Evolutionary conservation across 2,329 filamentous ascomycete species (phyloP).

Genomic region (Nothophaeocryptopus gaeumannii): DNA sequence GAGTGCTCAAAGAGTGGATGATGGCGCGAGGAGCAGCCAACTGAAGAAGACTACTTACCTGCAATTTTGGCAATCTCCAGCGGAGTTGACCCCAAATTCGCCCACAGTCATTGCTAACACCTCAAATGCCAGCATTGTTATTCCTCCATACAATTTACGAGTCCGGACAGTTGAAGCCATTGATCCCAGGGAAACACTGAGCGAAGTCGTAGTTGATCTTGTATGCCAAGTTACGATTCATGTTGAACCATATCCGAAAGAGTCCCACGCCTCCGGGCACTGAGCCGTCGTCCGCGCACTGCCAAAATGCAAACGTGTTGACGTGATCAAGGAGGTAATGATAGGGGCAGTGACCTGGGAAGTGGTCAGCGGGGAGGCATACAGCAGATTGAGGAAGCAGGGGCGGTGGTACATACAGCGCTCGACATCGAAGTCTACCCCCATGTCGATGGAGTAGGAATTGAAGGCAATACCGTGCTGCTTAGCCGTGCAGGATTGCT

Average conservation of each 20-base stretch:
- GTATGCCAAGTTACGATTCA: too few relatives aligned
- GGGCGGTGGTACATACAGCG: neutral
- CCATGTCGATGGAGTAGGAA: constrained; percentile 8
- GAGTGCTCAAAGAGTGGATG: neutral
- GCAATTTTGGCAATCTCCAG: constrained; percentile 35
- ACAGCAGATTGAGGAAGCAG: too few relatives aligned
- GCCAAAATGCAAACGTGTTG: neutral
- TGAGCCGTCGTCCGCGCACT: constrained; percentile 6
- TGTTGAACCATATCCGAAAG: constrained; percentile 5
- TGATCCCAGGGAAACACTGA: neutral
- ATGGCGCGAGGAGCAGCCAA: neutral
- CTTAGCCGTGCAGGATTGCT: constrained; percentile 6
- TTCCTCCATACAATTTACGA: too few relatives aligned
- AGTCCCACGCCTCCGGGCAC: neutral
- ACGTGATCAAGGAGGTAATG: too few relatives aligned
- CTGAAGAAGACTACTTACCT: neutral
- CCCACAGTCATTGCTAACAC: too few relatives aligned
- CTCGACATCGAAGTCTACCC: neutral
- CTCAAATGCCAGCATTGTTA: too few relatives aligned
- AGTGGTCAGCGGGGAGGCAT: too few relatives aligned
- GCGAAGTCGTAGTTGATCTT: neutral
- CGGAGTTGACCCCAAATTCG: too few relatives aligned
- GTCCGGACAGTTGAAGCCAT: constrained; percentile 11
- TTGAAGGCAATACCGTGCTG: constrained; percentile 6
- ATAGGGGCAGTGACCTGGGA: too few relatives aligned